Evolutionary conservation across 2,329 filamentous ascomycete species (phyloP).

Genomic region (Zalaria sp.): DNA sequence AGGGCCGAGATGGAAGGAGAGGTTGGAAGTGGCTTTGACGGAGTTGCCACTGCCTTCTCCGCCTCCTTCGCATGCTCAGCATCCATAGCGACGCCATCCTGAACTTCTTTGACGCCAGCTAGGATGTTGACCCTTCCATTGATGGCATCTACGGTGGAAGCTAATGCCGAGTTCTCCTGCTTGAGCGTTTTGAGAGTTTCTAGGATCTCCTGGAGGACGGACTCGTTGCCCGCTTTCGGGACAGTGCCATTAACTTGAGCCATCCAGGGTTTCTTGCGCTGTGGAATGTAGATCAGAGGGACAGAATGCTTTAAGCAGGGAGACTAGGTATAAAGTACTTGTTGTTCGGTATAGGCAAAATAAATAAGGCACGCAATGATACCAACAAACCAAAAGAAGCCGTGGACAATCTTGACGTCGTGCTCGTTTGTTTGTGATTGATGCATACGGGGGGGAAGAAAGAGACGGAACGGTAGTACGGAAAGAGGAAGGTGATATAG

Average conservation of each 20-base stretch:
- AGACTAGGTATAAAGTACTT: no score
- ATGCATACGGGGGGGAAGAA: no score
- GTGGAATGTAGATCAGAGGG: no score
- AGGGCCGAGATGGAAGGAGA: no score
- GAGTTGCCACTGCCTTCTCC: not conserved
- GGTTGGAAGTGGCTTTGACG: not conserved
- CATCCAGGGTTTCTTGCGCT: not conserved
- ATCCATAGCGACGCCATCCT: constrained; percentile 31
- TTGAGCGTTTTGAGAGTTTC: constrained; percentile 40
- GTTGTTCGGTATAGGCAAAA: no score
- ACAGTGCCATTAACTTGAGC: not conserved
- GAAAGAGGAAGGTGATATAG: no score
- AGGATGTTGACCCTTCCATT: constrained; percentile 48
- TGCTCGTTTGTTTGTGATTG: no score
- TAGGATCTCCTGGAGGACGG: constrained; percentile 40
- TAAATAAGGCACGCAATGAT: no score
- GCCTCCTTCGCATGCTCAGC: constrained; percentile 3
- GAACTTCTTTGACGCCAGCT: constrained; percentile 42
- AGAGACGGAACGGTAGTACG: no score
- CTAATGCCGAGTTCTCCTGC: constrained; percentile 39
- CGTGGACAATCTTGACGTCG: no score
- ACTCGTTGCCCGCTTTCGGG: not conserved
- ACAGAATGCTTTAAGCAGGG: no score
- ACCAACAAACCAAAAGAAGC: no score
- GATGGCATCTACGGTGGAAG: constrained; percentile 44